phyloP scores from a whole-genome alignment of 768 basidiomycete species.

The Tylopilus rubrobrunneus region DNA sequence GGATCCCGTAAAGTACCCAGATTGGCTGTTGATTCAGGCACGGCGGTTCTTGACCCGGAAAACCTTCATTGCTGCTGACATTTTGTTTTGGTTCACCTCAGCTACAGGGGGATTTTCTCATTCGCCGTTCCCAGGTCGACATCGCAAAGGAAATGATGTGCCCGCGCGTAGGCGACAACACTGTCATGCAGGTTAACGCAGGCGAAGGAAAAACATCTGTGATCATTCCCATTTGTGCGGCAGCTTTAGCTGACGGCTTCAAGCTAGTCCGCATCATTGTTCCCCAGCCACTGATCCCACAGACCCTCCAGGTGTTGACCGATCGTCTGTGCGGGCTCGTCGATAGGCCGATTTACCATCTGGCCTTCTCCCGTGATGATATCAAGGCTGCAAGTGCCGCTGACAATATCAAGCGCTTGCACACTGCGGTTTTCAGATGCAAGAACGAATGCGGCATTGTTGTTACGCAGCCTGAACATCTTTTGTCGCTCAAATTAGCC shows the following conservation, averaged over 20 bases:
- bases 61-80: background rate
- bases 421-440: no score
- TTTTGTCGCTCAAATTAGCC: constrained; percentile 49
- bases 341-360: constrained; percentile 44
- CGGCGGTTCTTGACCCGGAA: background rate
- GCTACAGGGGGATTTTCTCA: constrained; percentile 44
- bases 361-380: constrained; percentile 39
- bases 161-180: constrained; percentile 35
- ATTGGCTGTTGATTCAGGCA: background rate
- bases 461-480: constrained; percentile 50
- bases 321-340: constrained; percentile 41
- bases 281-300: constrained; percentile 40
- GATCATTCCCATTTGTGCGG: constrained; percentile 42
- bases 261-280: constrained; percentile 36
- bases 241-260: constrained; percentile 39
- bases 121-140: constrained; percentile 39
- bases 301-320: constrained; percentile 49
- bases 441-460: constrained; percentile 35
- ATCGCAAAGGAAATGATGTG: constrained; percentile 47
- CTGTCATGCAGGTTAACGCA: constrained; percentile 41
- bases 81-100: constrained; percentile 12
- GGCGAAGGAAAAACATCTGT: constrained; percentile 12
- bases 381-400: no score
- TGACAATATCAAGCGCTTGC: no score
- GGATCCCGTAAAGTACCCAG: background rate